Percentiles rank a stretch among this genome's conserved stretches.
phyloP scores from a whole-genome alignment of 2,329 filamentous ascomycete species.

The Nothophaeocryptopus gaeumannii region DNA sequence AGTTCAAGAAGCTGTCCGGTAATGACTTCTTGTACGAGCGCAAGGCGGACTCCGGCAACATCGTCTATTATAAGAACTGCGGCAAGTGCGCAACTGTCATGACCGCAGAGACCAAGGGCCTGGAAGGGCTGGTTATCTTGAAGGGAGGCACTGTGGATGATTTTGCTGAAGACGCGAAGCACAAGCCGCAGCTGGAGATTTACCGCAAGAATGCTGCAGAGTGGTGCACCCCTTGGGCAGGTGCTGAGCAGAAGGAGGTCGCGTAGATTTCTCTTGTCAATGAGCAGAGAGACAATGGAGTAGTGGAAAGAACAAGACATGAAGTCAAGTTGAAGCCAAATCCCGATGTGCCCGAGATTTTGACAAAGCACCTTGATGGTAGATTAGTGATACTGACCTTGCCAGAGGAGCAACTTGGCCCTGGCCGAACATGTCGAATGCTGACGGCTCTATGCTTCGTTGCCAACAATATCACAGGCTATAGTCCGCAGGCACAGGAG shows the following conservation, averaged over 20 bases:
- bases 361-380: no score
- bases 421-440: no score
- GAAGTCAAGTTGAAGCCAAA: no score
- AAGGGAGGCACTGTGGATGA: slow-evolving; percentile 36
- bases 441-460: no score
- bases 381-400: no score
- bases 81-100: slow-evolving; percentile 32
- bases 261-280: slow-evolving; percentile 1
- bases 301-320: no score
- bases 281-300: no score
- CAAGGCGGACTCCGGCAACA: slow-evolving; percentile 33
- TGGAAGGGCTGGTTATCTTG: slow-evolving; percentile 29
- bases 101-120: slow-evolving; percentile 25
- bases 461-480: no score
- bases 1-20: slow-evolving; percentile 34
- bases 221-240: slow-evolving; percentile 27
- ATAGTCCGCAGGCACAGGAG: no score
- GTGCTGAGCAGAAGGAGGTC: slow-evolving; percentile 28
- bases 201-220: slow-evolving; percentile 31
- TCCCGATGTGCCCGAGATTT: no score
- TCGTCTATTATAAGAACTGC: slow-evolving; percentile 32
- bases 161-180: slow-evolving; percentile 21
- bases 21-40: slow-evolving; percentile 25
- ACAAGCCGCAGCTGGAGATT: slow-evolving; percentile 29
- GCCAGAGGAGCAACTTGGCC: no score